A percentile compares a stretch with the other conserved stretches of the same genome.
These are phyloP conservation scores for Blastobotrys capitulatus DNA, from an alignment of 1,139 yeast species.

Conservation along the genomic window DNA sequence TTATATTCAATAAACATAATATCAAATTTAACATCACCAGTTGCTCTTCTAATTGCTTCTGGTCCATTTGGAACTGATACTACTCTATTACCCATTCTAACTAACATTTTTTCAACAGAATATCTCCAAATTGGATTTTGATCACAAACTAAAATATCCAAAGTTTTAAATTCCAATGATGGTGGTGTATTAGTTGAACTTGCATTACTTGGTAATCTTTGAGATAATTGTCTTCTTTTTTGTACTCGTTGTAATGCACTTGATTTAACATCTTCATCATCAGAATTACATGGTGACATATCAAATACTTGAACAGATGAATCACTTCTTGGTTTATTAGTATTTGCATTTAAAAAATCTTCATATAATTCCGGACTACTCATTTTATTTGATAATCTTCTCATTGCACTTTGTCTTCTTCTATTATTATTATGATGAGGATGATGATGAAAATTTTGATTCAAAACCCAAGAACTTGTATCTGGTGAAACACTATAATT, in stretches of 20 bases:
- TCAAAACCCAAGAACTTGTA: neutral
- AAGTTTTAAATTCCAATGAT: slow-evolving; percentile 25
- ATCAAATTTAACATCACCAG: slow-evolving; percentile 81
- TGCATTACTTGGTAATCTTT: slow-evolving; percentile 28
- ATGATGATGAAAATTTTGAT: neutral
- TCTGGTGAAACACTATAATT: neutral
- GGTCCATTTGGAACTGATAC: slow-evolving; percentile 77
- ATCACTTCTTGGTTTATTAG: slow-evolving; percentile 9
- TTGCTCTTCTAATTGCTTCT: slow-evolving; percentile 73
- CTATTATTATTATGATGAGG: neutral
- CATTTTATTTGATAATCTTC: slow-evolving; percentile 26
- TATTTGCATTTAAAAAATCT: slow-evolving; percentile 26
- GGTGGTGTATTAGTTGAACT: too few species aligned
- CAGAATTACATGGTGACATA: slow-evolving; percentile 63
- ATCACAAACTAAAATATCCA: slow-evolving; percentile 79
- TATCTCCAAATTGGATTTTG: slow-evolving; percentile 80
- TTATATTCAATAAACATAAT: slow-evolving; percentile 72
- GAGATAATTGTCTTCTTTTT: slow-evolving; percentile 51
- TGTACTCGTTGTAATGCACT: slow-evolving; percentile 51
- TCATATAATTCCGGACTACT: slow-evolving; percentile 28
- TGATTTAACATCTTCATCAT: slow-evolving; percentile 54
- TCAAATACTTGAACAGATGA: slow-evolving; percentile 34
- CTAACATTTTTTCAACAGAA: slow-evolving; percentile 59
- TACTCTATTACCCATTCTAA: slow-evolving; percentile 72
- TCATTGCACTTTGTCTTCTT: slow-evolving; percentile 1